Evolutionary conservation across 345 rosid genomes (phyloP).

Genomic region (Hypericum androsaemum): DNA sequence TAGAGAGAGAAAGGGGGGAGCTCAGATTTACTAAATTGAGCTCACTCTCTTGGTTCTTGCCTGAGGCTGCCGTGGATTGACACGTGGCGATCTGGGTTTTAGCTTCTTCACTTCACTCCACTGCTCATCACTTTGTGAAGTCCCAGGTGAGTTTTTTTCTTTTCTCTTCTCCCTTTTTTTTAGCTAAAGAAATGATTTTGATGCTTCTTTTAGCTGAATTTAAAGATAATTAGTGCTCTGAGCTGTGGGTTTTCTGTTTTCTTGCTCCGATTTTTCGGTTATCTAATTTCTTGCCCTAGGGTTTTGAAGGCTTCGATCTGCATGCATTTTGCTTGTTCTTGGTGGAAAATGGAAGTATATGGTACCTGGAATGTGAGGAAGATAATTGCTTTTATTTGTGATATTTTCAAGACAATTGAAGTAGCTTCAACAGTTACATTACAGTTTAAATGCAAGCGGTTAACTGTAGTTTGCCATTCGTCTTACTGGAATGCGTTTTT

Average conservation of each 20-base stretch:
- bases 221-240: slow-evolving; percentile 12
- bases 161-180: slow-evolving; percentile 2
- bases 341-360: no score
- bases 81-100: slow-evolving; percentile 54
- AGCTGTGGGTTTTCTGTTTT: neutral
- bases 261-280: no score
- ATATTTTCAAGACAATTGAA: no score
- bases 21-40: slow-evolving; percentile 26
- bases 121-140: slow-evolving; percentile 51
- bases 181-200: neutral
- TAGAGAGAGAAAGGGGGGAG: slow-evolving; percentile 3
- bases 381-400: no score
- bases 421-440: no score
- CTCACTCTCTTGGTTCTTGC: slow-evolving; percentile 38
- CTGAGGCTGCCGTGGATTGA: slow-evolving; percentile 36
- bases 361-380: no score
- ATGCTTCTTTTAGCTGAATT: slow-evolving; percentile 1
- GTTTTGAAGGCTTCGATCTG: no score
- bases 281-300: no score
- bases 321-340: no score
- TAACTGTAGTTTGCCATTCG: slow-evolving; percentile 13
- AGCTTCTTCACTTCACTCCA: slow-evolving; percentile 29
- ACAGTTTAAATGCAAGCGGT: neutral
- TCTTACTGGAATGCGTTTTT: slow-evolving; percentile 6
- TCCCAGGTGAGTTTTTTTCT: neutral